Evolutionary conservation across 2,329 filamentous ascomycete genomes (phyloP).

Genomic region (Ophiobolus disseminans): DNA sequence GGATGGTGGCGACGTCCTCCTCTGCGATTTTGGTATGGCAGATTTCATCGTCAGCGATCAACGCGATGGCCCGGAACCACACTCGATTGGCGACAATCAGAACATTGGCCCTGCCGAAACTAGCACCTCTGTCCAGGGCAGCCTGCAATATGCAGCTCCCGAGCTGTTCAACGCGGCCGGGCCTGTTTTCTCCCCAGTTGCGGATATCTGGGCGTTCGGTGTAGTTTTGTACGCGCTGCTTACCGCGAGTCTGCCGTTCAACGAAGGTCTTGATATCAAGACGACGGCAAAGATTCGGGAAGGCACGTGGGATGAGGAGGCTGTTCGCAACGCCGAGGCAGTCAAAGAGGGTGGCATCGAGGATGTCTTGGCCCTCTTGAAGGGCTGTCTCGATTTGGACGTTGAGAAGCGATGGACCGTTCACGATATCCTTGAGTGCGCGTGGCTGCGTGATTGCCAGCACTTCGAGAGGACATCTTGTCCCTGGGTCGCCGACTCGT

Average conservation of each 20-base stretch:
- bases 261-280: slow-evolving; percentile 65
- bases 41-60: slow-evolving; percentile 68
- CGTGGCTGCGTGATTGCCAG: slow-evolving; percentile 58
- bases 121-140: slow-evolving; percentile 66
- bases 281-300: slow-evolving; percentile 65
- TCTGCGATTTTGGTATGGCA: slow-evolving; percentile 74
- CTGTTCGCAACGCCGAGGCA: slow-evolving; percentile 55
- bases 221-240: slow-evolving; percentile 68
- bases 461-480: slow-evolving; percentile 36
- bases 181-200: slow-evolving; percentile 59
- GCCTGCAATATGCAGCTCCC: slow-evolving; percentile 63
- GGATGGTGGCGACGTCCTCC: slow-evolving; percentile 63
- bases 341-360: slow-evolving; percentile 45
- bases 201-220: slow-evolving; percentile 73
- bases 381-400: slow-evolving; percentile 66
- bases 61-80: slow-evolving; percentile 58
- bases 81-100: slow-evolving; percentile 47
- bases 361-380: slow-evolving; percentile 63
- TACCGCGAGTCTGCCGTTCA: slow-evolving; percentile 68
- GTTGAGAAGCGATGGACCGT: slow-evolving; percentile 64
- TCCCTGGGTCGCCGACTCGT: slow-evolving; percentile 38
- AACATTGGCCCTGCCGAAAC: slow-evolving; percentile 63
- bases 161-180: slow-evolving; percentile 53
- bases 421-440: slow-evolving; percentile 60
- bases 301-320: slow-evolving; percentile 64